Evolutionary conservation across 75 land plant genomes (phyloP).

Genomic region (Selaginella tamariscina): DNA sequence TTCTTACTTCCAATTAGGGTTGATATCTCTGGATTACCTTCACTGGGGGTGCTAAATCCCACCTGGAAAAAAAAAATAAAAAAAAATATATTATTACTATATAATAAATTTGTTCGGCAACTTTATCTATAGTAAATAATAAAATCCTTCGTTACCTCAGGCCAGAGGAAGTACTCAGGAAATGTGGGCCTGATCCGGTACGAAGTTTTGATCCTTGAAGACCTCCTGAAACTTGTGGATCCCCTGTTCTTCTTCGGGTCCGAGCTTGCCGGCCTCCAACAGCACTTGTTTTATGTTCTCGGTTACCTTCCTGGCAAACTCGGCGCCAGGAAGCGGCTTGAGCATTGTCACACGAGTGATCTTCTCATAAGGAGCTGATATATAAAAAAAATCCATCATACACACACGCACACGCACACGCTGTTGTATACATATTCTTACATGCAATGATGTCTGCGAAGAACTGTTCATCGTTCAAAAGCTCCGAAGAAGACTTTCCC

Average conservation of each 20-base stretch:
- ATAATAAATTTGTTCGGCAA: too few relatives aligned
- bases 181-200: neutral
- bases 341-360: neutral
- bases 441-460: neutral
- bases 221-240: neutral
- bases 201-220: neutral
- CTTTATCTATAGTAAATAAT: too few relatives aligned
- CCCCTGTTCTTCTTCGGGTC: neutral
- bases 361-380: neutral
- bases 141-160: too few relatives aligned
- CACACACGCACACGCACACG: too few relatives aligned
- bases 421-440: neutral
- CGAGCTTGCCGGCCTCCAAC: neutral
- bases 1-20: neutral
- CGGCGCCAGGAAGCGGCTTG: neutral
- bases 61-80: too few relatives aligned
- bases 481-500: neutral
- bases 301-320: neutral
- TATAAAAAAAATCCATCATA: neutral
- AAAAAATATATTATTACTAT: too few relatives aligned
- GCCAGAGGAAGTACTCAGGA: neutral
- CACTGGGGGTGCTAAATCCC: neutral
- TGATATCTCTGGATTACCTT: neutral
- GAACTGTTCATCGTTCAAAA: neutral
- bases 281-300: neutral